Evolutionary conservation across 768 basidiomycete genomes (phyloP), one percentile per base, ranked within the genome.

Genomic region (Mycena vitilis): DNA sequence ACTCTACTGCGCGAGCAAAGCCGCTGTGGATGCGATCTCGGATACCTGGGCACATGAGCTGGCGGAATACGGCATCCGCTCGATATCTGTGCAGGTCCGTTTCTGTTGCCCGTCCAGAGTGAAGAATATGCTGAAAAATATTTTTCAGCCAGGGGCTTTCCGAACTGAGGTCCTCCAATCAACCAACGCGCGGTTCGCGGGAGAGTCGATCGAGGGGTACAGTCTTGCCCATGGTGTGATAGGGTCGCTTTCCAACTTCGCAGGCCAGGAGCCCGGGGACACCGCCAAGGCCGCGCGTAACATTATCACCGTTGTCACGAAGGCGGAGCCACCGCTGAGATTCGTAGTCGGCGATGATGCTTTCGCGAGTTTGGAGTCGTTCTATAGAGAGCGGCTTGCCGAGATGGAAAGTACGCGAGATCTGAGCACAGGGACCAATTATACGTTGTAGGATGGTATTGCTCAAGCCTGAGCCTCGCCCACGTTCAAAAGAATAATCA

Each of bases 1-100:
- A 0, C 65, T 73, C 5, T 73, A 73, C 52, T 52, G 60, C 45
- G 70, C 73, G 1, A 58, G 51, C 34, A 73, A 73, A 60, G 73
- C 71, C 25, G 73, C 73, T 2, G 38, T 73, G 22, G 73, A 73
- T 10, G 62, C 68, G 2, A 48, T 69, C 34, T 67, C 70, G 37
- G 48, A 60, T 51, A 65, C 57, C 8, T 63, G 53, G 51, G 55
- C 61, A 9, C 54, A 22, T 5, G 58, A 63, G 51, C 52, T 54
- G 4, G 63, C 56, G 11, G 9, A 16, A 37, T 66, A 56, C 30
- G 51, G n/a, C n/a, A 62, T 55, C 34, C 45, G 67, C 22, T 63
- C 20, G 20, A 54, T 63, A 20, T 68, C 61, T 4, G 56, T 68
- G 18, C 62, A 60, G 42, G 68, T 52, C n/a, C n/a, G 22, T 25